A percentile compares a stretch with the other conserved stretches of the same genome.
Evolutionary conservation across 805 yeast species (phyloP).

Genomic region (Cyberlindnera euphorbiiphila): DNA sequence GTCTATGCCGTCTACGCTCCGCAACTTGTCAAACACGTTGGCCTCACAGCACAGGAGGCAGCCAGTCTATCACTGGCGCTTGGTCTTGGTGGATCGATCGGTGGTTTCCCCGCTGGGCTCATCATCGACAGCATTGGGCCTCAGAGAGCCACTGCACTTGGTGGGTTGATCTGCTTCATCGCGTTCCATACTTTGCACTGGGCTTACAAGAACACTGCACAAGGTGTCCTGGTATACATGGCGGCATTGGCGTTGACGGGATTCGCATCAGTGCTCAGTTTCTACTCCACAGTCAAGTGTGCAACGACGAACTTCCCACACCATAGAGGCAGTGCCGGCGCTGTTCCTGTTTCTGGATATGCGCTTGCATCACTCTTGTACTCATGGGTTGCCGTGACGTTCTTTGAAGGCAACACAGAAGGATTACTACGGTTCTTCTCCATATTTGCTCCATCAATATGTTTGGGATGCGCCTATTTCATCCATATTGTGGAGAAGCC

Average conservation of each 20-base stretch:
- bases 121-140: slow-evolving; percentile 63
- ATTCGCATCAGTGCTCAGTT: slow-evolving; percentile 58
- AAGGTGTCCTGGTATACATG: slow-evolving; percentile 41
- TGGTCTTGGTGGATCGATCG: slow-evolving; percentile 60
- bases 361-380: slow-evolving; percentile 70
- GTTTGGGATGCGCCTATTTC: slow-evolving; percentile 32
- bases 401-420: slow-evolving; percentile 49
- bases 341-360: slow-evolving; percentile 35
- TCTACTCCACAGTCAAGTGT: slow-evolving; percentile 51
- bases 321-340: slow-evolving; percentile 45
- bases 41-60: slow-evolving; percentile 55
- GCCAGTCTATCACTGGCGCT: slow-evolving; percentile 62
- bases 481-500: slow-evolving; percentile 23
- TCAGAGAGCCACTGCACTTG: slow-evolving; percentile 46
- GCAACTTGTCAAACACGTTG: slow-evolving; percentile 54
- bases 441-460: slow-evolving; percentile 39
- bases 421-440: slow-evolving; percentile 55
- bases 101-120: slow-evolving; percentile 71
- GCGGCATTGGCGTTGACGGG: slow-evolving; percentile 53
- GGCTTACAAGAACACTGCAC: slow-evolving; percentile 40
- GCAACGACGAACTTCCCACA: slow-evolving; percentile 60
- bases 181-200: slow-evolving; percentile 52
- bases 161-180: slow-evolving; percentile 48
- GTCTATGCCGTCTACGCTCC: slow-evolving; percentile 75
- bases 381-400: slow-evolving; percentile 50